phyloP scores from a whole-genome alignment of 1,139 yeast genomes.

The Yamadazyma siamensis region DNA sequence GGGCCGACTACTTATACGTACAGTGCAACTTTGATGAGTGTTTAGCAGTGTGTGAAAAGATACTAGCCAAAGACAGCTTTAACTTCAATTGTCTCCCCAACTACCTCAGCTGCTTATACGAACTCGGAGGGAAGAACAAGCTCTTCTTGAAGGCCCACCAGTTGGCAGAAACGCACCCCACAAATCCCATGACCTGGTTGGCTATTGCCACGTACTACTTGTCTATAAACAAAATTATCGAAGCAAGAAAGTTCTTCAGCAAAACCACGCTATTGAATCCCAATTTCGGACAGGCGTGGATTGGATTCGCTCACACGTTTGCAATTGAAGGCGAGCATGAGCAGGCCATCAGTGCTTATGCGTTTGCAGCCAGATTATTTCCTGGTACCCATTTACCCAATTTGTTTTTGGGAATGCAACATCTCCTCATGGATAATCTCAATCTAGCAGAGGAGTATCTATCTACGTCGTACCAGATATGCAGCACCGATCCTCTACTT shows the following conservation, averaged over 20 bases:
- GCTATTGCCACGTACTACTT: conserved; percentile 91
- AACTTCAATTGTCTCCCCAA: conserved; percentile 75
- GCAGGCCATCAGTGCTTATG: conserved; percentile 95
- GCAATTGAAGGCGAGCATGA: conserved; percentile 98
- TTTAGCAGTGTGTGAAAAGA: conserved; percentile 64
- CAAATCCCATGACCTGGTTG: conserved; percentile 83
- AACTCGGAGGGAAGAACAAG: conserved; percentile 78
- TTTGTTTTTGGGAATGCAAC: conserved; percentile 93
- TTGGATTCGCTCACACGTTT: conserved; percentile 97
- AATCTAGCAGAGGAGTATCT: conserved; percentile 85
- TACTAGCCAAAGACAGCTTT: conserved; percentile 61
- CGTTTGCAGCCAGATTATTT: conserved; percentile 89
- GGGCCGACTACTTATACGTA: conserved; percentile 69
- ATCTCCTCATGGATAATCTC: conserved; percentile 79
- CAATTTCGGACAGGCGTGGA: conserved; percentile 94
- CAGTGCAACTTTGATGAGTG: conserved; percentile 84
- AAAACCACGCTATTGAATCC: conserved; percentile 89
- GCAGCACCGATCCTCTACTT: conserved; percentile 81
- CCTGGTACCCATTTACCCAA: conserved; percentile 95
- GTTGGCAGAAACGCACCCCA: conserved; percentile 81
- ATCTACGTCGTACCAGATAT: conserved; percentile 68
- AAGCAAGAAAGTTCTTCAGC: conserved; percentile 84
- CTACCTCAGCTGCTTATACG: conserved; percentile 82
- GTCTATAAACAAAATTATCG: conserved; percentile 67
- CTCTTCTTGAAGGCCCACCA: conserved; percentile 81